Conservation (phyloP, 148 eudicot genomes). For the Rhododendron molle region DNA sequence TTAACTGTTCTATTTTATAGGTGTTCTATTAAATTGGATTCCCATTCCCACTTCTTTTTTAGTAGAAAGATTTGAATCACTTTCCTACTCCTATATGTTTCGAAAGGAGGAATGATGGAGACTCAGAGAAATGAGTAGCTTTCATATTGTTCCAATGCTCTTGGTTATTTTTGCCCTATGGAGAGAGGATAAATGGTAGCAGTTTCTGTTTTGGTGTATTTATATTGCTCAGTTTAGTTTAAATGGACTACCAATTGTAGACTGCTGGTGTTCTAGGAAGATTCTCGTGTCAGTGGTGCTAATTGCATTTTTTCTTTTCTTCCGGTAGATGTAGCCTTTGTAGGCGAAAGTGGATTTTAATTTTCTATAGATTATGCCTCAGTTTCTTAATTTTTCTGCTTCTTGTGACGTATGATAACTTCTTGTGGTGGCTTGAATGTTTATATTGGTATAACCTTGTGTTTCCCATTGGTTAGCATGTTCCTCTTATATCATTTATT, state of each 20-base stretch:
- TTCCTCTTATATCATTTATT: neutral
- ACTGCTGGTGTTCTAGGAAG: neutral
- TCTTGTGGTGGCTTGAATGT: neutral
- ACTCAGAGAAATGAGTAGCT: neutral
- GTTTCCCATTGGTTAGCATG: neutral
- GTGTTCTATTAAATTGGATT: neutral
- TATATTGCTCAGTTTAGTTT: neutral
- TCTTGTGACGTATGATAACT: neutral
- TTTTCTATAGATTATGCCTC: neutral
- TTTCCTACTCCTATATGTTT: neutral
- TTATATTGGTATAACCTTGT: neutral
- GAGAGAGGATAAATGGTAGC: neutral
- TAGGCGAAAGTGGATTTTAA: neutral
- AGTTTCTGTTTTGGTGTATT: neutral
- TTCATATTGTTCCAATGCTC: neutral
- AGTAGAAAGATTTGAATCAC: neutral
- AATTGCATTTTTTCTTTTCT: no score
- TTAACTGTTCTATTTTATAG: neutral
- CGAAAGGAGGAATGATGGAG: neutral
- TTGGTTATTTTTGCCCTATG: neutral
- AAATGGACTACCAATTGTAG: neutral
- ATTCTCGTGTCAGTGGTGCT: neutral
- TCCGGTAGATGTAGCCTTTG: neutral
- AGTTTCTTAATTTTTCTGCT: neutral
- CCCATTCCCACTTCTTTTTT: neutral